Evolutionary conservation across 345 rosid species (phyloP), one percentile per base, ranked within the genome.

Genomic region (Euphorbia tirucalli): DNA sequence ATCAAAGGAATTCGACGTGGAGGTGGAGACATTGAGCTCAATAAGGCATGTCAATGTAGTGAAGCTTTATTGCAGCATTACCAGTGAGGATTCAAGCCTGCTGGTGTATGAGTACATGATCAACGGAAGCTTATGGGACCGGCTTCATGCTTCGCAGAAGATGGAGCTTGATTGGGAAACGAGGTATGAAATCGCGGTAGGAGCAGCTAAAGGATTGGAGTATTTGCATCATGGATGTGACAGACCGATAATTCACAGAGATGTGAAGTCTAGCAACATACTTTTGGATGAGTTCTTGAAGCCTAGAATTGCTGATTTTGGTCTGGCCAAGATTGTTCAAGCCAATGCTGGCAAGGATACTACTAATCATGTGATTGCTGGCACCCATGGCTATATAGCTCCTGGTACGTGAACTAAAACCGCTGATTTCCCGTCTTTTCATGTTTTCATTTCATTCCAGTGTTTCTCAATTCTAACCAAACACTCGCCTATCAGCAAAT

Each of bases 371-470:
- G 88, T 89, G 22, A 87, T 95, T 49, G 92, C 97, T 0, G 99
- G 99, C 77, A 95, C 97, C 18, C 86, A 76, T 11, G 99, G 99
- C 19, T 95, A 95, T 80, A 95, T 95, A 28, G 99, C 99, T 79
- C 99, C 97, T 66, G 97, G 99, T 92, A 86, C 78, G 77, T 55
- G 3, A 25, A 46, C 52, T 15, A 46, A 16, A 32, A 6, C 1
- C 37, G 55, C 43, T 21, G 27, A 5, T 9, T 46, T 32, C 16
- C 14, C 24, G 35, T 30, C 28, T 75, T 56, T 11, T 35, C 39
- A 35, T 35, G 7, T 35, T 35, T 35, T 35, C 39, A n/a, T n/a
- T n/a, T n/a, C n/a, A n/a, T n/a, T n/a, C n/a, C n/a, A n/a, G n/a
- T n/a, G n/a, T n/a, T n/a, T n/a, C n/a, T n/a, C n/a, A n/a, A n/a